Base-by-base conservation (phyloP, 345 rosid genomes). In the Anastatica hierochuntica region DNA sequence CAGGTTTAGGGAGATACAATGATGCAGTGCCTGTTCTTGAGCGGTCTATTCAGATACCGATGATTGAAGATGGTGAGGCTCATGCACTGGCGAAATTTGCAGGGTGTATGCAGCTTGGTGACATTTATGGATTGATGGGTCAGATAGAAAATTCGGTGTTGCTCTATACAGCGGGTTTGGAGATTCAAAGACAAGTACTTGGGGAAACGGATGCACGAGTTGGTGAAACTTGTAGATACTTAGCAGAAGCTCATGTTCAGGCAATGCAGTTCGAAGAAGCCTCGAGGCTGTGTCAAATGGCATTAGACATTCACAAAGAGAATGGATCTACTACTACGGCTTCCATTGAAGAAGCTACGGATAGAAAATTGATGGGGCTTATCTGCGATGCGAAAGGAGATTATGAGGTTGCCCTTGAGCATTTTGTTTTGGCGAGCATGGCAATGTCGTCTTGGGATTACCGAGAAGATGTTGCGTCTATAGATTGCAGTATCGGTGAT, bases 41-140 rank as follows among this genome's bases (percentile, higher is more conserved):
- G 68, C 79, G 77, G 4, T 84, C 98, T 1, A 81, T 84, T 19
- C 84, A 84, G 30, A 84, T 88, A 46, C 92, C 90, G 0, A 74
- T 64, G 34, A 69, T 90, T 19, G 90, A 90, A 39, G 79, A 80
- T 41, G 89, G 98, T 0, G 85, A 79, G 63, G 74, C 68, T 48
- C 96, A 90, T 51, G 83, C 90, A 2, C 79, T 90, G 6, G 98
- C 98, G 14, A 90, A 90, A 62, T 90, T 90, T 39, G 81, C 95
- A 2, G 95, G 98, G 23, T 90, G 96, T 52, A 90, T 90, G 98
- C 98, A 87, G 64, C 76, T 90, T 19, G 98, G 98, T 40, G 98
- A 90, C 58, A 72, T 90, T 26, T 85, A 90, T 29, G 84, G 81
- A 35, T 66, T 79, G 71, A 63, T 90, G 66, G 96, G 96, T 37